phyloP scores from a whole-genome alignment of 768 basidiomycete genomes.

The Phanerochaete carnosa region DNA sequence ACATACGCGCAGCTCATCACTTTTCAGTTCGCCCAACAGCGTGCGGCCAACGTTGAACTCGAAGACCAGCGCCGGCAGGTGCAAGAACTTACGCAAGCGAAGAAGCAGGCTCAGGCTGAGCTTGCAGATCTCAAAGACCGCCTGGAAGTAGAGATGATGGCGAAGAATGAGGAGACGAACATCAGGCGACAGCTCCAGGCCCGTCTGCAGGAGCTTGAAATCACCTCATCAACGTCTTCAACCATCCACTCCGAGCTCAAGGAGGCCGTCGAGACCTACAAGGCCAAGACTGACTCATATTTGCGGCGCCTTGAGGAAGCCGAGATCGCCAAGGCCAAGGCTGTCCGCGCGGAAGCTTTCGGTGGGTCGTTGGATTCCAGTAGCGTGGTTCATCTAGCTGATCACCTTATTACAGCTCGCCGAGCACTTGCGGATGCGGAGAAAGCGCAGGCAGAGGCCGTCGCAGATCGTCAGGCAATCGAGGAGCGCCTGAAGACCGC shows the following conservation, averaged over 20 bases:
- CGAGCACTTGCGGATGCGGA: constrained; percentile 61
- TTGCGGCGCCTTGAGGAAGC: constrained; percentile 61
- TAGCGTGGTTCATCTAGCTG: background rate
- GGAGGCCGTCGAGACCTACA: constrained; percentile 61
- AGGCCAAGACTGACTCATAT: constrained; percentile 56
- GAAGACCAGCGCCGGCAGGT: constrained; percentile 62
- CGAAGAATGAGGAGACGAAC: constrained; percentile 62
- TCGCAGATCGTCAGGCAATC: constrained; percentile 48
- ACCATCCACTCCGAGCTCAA: constrained; percentile 62
- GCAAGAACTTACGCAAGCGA: constrained; percentile 52
- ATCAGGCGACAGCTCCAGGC: constrained; percentile 56
- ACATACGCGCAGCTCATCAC: too few species aligned
- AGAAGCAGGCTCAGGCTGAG: constrained; percentile 57
- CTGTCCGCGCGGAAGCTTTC: constrained; percentile 59
- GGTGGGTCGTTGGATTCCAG: constrained; percentile 32
- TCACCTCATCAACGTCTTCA: constrained; percentile 53
- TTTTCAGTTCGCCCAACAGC: constrained; percentile 61
- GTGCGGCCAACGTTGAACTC: constrained; percentile 59
- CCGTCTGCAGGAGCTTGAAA: constrained; percentile 61
- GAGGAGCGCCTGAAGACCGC: constrained; percentile 47
- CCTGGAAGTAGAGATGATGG: constrained; percentile 46
- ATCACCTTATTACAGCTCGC: constrained; percentile 40
- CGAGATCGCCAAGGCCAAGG: constrained; percentile 65
- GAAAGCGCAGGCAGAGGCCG: constrained; percentile 48
- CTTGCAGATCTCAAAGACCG: constrained; percentile 50